Conservation (phyloP, 805 yeast species). For the Myxozyma melibiosi region DNA sequence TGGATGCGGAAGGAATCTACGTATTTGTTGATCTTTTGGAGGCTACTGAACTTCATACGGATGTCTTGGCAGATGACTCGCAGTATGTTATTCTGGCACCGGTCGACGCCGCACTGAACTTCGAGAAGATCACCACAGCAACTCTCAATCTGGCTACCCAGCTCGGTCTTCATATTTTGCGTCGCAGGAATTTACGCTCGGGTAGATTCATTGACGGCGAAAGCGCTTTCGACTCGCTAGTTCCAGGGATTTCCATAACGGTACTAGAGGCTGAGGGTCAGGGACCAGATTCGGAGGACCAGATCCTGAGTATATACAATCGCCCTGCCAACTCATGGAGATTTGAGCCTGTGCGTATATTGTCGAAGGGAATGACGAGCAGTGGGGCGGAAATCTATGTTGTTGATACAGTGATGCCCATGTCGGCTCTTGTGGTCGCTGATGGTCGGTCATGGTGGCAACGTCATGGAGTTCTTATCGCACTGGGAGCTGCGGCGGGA, state of each 20-base stretch:
- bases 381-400: constrained; percentile 27
- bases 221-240: constrained; percentile 13
- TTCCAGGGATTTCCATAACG: constrained; percentile 22
- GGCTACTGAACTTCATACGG: constrained; percentile 1
- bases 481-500: constrained; percentile 22
- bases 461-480: constrained; percentile 22
- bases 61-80: constrained; percentile 19
- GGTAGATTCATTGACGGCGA: constrained; percentile 17
- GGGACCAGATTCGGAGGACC: background rate
- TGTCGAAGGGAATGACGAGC: constrained; percentile 22
- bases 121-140: constrained; percentile 10
- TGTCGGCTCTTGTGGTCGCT: background rate
- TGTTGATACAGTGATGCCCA: constrained; percentile 25
- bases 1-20: constrained; percentile 14
- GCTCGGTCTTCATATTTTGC: constrained; percentile 25
- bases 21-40: constrained; percentile 24
- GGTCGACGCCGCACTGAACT: constrained; percentile 9
- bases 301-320: background rate
- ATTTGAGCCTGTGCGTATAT: constrained; percentile 16
- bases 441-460: constrained; percentile 21
- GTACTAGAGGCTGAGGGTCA: too few species aligned
- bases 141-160: constrained; percentile 16
- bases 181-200: constrained; percentile 8
- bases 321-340: background rate
- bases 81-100: constrained; percentile 26